Conservation (phyloP, 2,329 filamentous ascomycete genomes). For the Aspergillus glaucus region DNA sequence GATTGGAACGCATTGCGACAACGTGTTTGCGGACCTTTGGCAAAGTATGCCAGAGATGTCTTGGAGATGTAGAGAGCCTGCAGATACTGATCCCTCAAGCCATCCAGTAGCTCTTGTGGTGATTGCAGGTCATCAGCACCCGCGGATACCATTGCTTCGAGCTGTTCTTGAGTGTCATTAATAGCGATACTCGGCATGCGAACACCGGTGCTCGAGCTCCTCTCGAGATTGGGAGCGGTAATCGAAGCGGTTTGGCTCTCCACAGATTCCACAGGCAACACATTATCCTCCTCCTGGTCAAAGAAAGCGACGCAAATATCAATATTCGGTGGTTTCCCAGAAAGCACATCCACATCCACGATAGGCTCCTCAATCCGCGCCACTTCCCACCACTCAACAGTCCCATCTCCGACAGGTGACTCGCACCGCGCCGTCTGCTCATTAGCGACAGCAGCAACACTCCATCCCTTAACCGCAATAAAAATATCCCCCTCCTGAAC, state of each 20-base stretch:
- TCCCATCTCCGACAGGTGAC: constrained; percentile 1
- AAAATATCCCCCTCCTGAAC: constrained; percentile 34
- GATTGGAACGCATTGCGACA: constrained; percentile 37
- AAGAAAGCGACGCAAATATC: constrained; percentile 27
- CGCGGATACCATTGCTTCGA: constrained; percentile 2
- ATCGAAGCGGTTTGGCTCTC: constrained; percentile 12
- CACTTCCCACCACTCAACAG: constrained; percentile 28
- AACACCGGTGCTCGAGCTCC: constrained; percentile 7
- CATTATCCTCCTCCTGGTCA: constrained; percentile 7
- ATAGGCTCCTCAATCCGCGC: constrained; percentile 28
- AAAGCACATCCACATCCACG: constrained; percentile 11
- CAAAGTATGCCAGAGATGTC: constrained; percentile 47
- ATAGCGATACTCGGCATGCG: constrained; percentile 2
- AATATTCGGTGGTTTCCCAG: constrained; percentile 17
- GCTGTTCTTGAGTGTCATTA: constrained; percentile 13
- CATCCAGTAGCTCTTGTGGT: constrained; percentile 31
- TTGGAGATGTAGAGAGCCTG: constrained; percentile 41
- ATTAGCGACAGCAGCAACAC: constrained; percentile 2
- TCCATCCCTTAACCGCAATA: constrained; percentile 32
- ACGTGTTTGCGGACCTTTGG: constrained; percentile 45
- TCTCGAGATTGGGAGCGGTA: constrained; percentile 8
- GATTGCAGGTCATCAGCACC: constrained; percentile 20
- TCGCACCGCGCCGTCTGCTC: constrained; percentile 4
- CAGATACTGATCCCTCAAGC: constrained; percentile 35
- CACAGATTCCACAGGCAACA: constrained; percentile 15